Percentiles rank a stretch among this genome's conserved stretches.
These are phyloP conservation scores for Trifolium repens DNA, from an alignment of 306 rosid genomes.

Conservation along the genomic window DNA sequence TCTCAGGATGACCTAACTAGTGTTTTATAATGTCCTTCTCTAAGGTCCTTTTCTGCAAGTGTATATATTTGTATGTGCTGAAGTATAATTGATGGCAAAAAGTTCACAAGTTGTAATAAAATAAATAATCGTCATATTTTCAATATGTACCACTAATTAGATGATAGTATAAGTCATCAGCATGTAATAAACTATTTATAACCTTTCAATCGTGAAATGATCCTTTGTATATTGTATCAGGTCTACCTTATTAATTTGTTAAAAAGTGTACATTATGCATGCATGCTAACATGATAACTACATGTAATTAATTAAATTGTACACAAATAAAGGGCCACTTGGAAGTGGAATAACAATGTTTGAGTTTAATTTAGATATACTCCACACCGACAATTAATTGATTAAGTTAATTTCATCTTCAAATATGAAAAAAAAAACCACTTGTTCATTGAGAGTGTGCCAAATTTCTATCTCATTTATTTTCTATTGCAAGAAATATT, in stretches of 20 bases:
- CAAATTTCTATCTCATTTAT: neutral
- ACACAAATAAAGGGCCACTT: neutral
- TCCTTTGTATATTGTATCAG: neutral
- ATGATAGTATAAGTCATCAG: neutral
- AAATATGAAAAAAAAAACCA: neutral
- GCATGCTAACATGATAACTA: conserved; percentile 1
- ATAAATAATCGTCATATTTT: neutral
- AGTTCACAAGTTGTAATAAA: too few species aligned
- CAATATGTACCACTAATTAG: neutral
- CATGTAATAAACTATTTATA: neutral
- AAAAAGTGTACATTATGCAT: neutral
- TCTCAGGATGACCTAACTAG: too few species aligned
- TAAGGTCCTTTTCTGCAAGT: too few species aligned
- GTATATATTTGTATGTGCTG: too few species aligned
- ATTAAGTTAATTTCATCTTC: neutral
- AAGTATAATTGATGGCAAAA: too few species aligned
- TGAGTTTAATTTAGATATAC: conserved; percentile 5
- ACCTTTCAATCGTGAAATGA: neutral
- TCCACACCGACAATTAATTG: conserved; percentile 5
- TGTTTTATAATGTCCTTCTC: too few species aligned
- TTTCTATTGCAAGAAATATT: neutral
- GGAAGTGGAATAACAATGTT: conserved; percentile 6
- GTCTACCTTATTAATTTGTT: neutral
- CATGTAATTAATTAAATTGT: neutral
- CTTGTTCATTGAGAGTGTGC: neutral